phyloP scores from a whole-genome alignment of 2,329 filamentous ascomycete species.

The Arthrobotrys conoides region DNA sequence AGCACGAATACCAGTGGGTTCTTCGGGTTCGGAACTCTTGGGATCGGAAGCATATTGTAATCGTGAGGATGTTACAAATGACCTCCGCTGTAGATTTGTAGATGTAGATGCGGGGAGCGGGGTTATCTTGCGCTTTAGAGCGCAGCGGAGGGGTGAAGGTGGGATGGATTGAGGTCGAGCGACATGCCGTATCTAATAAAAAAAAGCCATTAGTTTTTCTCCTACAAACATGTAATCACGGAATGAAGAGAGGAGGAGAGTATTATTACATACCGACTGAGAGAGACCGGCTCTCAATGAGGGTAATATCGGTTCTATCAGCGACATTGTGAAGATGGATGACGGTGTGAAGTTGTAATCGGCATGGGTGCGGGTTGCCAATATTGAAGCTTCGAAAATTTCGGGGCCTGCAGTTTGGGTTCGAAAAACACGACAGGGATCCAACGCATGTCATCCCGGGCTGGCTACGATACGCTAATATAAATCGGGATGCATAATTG shows the following conservation, averaged over 20 bases:
- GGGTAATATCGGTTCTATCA: slow-evolving; percentile 59
- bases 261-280: slow-evolving; percentile 42
- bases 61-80: slow-evolving; percentile 11
- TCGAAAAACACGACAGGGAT: slow-evolving; percentile 33
- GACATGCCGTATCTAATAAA: slow-evolving; percentile 40
- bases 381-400: slow-evolving; percentile 47
- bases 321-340: slow-evolving; percentile 41
- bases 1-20: slow-evolving; percentile 14
- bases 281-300: slow-evolving; percentile 58
- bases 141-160: slow-evolving; percentile 29
- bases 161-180: slow-evolving; percentile 32
- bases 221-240: background rate
- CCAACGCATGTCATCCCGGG: slow-evolving; percentile 38
- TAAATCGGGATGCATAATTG: slow-evolving; percentile 2
- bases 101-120: slow-evolving; percentile 4
- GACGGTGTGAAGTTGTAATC: slow-evolving; percentile 8
- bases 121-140: slow-evolving; percentile 50
- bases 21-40: background rate
- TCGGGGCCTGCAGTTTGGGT: slow-evolving; percentile 5
- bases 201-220: background rate
- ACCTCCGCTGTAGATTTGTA: slow-evolving; percentile 2
- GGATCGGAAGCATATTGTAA: slow-evolving; percentile 8
- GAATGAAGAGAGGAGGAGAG: background rate
- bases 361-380: slow-evolving; percentile 5
- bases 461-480: slow-evolving; percentile 1